Percentiles rank a stretch among this genome's conserved stretches.
Conservation (phyloP, 202 grass and related monocot species). For the Sporobolus alterniflorus region DNA sequence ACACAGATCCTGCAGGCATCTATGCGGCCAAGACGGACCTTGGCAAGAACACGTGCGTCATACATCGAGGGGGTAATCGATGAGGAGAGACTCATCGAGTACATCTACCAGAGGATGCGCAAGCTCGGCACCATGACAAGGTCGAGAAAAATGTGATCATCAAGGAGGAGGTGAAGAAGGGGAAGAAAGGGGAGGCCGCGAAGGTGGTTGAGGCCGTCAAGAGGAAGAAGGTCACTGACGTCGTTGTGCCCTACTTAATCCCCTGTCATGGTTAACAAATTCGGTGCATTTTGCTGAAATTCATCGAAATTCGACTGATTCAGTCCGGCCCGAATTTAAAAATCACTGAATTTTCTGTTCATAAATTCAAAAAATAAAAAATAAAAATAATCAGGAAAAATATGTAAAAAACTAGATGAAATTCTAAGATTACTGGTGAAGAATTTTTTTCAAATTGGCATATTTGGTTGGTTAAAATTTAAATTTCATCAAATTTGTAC, state of each 20-base stretch:
- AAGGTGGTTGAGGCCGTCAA: conserved; percentile 28
- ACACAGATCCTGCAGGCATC: conserved; percentile 46
- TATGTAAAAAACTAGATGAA: too few relatives aligned
- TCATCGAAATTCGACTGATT: too few relatives aligned
- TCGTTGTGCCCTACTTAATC: conserved; percentile 77
- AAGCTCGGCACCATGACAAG: conserved; percentile 54
- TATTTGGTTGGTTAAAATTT: too few relatives aligned
- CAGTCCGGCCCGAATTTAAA: too few relatives aligned
- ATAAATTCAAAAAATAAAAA: too few relatives aligned
- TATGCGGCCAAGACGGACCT: conserved; percentile 58
- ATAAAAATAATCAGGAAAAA: too few relatives aligned
- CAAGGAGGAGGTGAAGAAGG: conserved; percentile 51
- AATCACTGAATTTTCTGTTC: too few relatives aligned
- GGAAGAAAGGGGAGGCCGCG: neutral
- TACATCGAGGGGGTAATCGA: conserved; percentile 69
- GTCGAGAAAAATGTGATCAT: conserved; percentile 56
- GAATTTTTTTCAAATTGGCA: too few relatives aligned
- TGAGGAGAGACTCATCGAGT: conserved; percentile 63
- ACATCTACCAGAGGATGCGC: conserved; percentile 58
- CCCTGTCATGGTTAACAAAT: too few relatives aligned
- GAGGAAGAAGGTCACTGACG: conserved; percentile 62
- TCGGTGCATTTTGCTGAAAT: too few relatives aligned
- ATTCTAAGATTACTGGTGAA: too few relatives aligned
- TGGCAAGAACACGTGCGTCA: conserved; percentile 34
- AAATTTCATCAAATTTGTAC: too few relatives aligned